These are phyloP conservation scores for Trichoderma virens DNA, from an alignment of 495 filamentous ascomycete genomes.

Conservation along the genomic window DNA sequence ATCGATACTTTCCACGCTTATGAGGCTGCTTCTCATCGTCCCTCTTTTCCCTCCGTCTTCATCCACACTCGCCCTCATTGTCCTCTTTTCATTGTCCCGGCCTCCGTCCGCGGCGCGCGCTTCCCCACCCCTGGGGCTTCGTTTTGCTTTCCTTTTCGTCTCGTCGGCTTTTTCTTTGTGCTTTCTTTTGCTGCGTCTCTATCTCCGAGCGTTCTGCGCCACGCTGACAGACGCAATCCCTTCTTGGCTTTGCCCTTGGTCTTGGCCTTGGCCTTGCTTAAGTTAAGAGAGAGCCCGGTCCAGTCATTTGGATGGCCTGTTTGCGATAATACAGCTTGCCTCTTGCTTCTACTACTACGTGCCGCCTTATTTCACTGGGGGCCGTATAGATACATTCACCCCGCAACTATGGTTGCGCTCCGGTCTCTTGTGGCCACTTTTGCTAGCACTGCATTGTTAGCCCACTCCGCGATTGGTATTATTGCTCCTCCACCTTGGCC, in stretches of 20 bases:
- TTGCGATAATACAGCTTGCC: background rate
- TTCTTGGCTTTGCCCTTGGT: conserved; percentile 5
- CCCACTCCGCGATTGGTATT: conserved; percentile 25
- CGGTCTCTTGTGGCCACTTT: conserved; percentile 29
- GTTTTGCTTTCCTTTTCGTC: too few species aligned
- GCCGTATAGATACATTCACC: background rate
- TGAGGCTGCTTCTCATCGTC: too few species aligned
- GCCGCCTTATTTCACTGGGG: background rate
- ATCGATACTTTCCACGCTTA: too few species aligned
- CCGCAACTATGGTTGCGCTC: conserved; percentile 21
- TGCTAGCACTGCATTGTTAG: conserved; percentile 22
- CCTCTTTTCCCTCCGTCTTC: background rate
- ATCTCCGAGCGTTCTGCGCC: background rate
- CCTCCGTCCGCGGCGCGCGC: background rate
- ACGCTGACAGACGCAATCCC: background rate
- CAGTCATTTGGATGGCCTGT: background rate
- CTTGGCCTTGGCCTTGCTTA: background rate
- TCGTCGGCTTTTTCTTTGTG: background rate
- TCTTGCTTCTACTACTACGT: background rate
- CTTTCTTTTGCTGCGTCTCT: background rate
- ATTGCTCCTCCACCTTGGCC: background rate
- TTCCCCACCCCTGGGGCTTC: background rate
- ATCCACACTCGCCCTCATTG: background rate
- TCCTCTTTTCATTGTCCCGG: background rate
- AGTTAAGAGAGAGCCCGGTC: background rate